Evolutionary conservation across 106 monocot species (phyloP).

Genomic region (Platanthera zijinensis): DNA sequence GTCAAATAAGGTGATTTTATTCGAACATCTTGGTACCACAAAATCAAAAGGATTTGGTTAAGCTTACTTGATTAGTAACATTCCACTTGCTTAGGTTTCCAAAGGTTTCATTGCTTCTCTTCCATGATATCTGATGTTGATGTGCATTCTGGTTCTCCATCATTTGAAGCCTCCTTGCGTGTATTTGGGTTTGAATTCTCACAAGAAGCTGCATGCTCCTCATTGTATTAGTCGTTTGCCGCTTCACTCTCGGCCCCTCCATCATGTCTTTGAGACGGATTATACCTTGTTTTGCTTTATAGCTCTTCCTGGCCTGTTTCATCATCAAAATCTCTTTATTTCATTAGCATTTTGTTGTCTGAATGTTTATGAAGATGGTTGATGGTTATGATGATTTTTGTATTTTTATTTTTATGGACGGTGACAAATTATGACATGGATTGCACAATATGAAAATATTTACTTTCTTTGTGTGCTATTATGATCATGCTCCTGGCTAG

Average conservation of each 20-base stretch:
- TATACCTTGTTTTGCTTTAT: slow-evolving; percentile 46
- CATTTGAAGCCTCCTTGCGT: slow-evolving; percentile 46
- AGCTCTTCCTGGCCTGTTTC: slow-evolving; percentile 61
- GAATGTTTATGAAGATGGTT: background rate
- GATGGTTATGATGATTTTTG: background rate
- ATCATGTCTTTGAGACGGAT: slow-evolving; percentile 64
- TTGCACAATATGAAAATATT: background rate
- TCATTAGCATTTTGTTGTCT: background rate
- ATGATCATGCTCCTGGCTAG: background rate
- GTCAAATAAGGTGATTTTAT: background rate
- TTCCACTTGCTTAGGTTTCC: slow-evolving; percentile 50
- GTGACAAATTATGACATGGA: background rate
- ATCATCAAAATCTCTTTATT: background rate
- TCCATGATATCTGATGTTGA: slow-evolving; percentile 13
- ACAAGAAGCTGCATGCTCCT: slow-evolving; percentile 66
- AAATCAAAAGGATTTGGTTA: background rate
- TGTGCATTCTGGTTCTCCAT: slow-evolving; percentile 41
- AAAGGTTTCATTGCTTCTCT: slow-evolving; percentile 24
- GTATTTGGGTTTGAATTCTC: slow-evolving; percentile 60
- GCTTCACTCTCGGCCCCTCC: slow-evolving; percentile 55
- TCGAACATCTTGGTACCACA: background rate
- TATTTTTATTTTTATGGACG: background rate
- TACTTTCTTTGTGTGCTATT: background rate
- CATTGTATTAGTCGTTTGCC: slow-evolving; percentile 66
- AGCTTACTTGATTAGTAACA: slow-evolving; percentile 29